Evolutionary conservation across 2,329 filamentous ascomycete genomes (phyloP).

Genomic region (Colletotrichum theobromicola): DNA sequence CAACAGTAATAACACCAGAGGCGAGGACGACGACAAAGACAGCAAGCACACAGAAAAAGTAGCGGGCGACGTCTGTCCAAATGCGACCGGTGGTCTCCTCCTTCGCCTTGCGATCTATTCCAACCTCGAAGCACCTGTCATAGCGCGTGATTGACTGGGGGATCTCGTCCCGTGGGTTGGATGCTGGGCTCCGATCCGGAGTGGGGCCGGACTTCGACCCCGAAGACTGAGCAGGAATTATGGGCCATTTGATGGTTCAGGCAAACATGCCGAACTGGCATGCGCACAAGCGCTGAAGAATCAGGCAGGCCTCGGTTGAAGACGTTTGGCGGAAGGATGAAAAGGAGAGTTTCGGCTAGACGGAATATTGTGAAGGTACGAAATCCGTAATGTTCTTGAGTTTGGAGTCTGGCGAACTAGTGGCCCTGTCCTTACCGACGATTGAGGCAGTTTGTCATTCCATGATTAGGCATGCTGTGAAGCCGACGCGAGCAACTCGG

Average conservation of each 20-base stretch:
- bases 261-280: neutral
- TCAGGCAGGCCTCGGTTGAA: neutral
- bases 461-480: neutral
- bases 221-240: neutral
- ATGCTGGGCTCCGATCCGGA: neutral
- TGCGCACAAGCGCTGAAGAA: neutral
- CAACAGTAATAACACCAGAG: neutral
- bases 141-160: neutral
- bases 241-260: neutral
- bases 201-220: neutral
- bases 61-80: neutral
- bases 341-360: neutral
- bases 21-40: neutral
- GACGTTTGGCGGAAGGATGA: neutral
- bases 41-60: neutral
- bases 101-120: neutral
- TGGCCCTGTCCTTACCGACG: neutral
- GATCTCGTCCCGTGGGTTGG: neutral
- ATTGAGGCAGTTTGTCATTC: neutral
- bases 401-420: neutral
- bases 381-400: neutral
- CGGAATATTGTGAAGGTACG: neutral
- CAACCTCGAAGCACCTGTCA: neutral
- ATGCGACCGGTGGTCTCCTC: neutral
- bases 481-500: neutral